Evolutionary conservation across 441 rosid genomes (phyloP).

Genomic region (Aleurites moluccanus): DNA sequence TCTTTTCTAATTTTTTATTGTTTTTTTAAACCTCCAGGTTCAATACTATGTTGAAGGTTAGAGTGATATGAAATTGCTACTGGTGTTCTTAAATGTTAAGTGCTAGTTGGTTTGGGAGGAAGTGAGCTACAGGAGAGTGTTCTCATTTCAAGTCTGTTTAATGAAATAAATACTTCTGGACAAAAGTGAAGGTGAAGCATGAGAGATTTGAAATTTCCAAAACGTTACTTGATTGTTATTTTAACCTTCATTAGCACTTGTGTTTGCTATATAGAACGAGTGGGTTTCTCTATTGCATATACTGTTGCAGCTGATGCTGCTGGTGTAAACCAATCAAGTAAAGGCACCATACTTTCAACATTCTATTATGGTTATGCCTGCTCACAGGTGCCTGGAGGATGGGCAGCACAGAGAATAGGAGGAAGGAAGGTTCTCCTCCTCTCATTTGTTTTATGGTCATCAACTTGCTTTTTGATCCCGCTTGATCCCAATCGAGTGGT

Average conservation of each 20-base stretch:
- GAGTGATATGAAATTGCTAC: conserved; percentile 9
- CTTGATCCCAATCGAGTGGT: conserved; percentile 73
- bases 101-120: conserved; percentile 9
- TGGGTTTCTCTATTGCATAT: conserved; percentile 93
- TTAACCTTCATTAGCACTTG: conserved; percentile 80
- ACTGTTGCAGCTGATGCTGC: conserved; percentile 90
- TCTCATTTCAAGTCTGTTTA: conserved; percentile 2
- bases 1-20: neutral
- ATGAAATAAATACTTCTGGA: conserved; percentile 14
- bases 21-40: neutral
- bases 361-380: conserved; percentile 90
- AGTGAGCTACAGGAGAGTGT: conserved; percentile 13
- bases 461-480: conserved; percentile 78
- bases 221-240: conserved; percentile 73
- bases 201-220: conserved; percentile 60
- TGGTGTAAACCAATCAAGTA: conserved; percentile 82
- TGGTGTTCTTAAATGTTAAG: conserved; percentile 9
- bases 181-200: conserved; percentile 37
- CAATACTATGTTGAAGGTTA: neutral
- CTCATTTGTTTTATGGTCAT: conserved; percentile 87
- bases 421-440: conserved; percentile 84
- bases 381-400: conserved; percentile 96
- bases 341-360: conserved; percentile 80
- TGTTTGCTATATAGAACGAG: conserved; percentile 91
- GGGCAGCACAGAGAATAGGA: conserved; percentile 92